phyloP scores from a whole-genome alignment of 2,329 filamentous ascomycete genomes.

The Colletotrichum brevisporum region DNA sequence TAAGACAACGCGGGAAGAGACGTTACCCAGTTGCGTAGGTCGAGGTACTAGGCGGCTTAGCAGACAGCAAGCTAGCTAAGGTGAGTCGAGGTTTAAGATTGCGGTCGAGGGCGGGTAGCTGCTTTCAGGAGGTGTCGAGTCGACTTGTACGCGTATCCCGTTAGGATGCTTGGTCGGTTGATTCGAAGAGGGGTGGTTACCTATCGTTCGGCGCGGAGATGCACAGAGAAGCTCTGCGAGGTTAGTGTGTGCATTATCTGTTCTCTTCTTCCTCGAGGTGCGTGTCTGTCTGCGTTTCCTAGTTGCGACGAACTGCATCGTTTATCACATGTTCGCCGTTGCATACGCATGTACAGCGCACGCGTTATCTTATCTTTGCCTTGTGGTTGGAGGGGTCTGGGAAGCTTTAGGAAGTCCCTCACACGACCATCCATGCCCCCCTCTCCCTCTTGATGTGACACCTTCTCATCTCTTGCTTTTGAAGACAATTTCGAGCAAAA shows the following conservation, averaged over 20 bases:
- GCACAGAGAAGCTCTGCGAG: slow-evolving; percentile 17
- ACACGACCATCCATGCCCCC: background rate
- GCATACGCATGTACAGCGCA: too few relatives aligned
- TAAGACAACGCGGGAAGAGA: too few relatives aligned
- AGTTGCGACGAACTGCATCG: slow-evolving; percentile 12
- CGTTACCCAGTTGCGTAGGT: too few relatives aligned
- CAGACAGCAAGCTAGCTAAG: too few relatives aligned
- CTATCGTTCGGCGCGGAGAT: background rate
- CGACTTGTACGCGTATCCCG: background rate
- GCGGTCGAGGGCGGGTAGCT: too few relatives aligned
- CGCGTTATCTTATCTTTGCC: background rate
- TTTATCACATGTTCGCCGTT: slow-evolving; percentile 27
- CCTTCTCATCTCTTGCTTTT: background rate
- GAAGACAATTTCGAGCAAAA: too few relatives aligned
- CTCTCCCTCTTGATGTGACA: too few relatives aligned
- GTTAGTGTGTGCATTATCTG: slow-evolving; percentile 15
- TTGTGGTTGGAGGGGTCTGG: background rate
- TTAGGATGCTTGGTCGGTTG: background rate
- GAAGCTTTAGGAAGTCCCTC: background rate
- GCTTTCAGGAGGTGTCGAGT: too few relatives aligned
- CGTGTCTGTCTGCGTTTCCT: background rate
- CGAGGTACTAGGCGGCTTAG: too few relatives aligned
- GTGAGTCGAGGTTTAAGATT: too few relatives aligned
- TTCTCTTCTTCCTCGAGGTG: slow-evolving; percentile 16
- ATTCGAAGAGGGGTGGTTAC: too few relatives aligned